Evolutionary conservation across 768 basidiomycete genomes (phyloP), one percentile per base, ranked within the genome.

Genomic region (Suillus variegatus): DNA sequence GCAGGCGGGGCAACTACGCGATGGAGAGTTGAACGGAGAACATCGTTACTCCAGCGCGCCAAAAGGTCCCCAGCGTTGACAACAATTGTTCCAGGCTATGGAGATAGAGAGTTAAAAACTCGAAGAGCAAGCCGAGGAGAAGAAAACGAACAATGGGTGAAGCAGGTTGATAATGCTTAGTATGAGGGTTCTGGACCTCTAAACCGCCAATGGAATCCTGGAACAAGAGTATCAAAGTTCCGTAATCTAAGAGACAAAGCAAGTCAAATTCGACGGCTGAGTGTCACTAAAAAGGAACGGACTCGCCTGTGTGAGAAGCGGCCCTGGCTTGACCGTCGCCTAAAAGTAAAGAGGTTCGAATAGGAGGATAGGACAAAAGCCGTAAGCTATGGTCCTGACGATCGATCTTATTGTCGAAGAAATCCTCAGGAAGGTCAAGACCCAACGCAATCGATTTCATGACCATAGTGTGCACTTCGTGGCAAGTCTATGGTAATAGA

Each of bases 371-470:
- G 9, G 88, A 90, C 32, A 95, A 77, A 38, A 95, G 82, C 35
- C 94, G 83, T 51, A 96, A 77, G 73, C 94, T 95, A 72, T 95
- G 93, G 68, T 82, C 88, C 76, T 93, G 89, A 67, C 91, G 86
- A 70, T 92, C 73, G 44, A 93, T 86, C 76, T 86, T 89, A 57
- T 82, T 74, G 72, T 94, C 91, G 63, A 96, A 95, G 77, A 88
- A 95, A 36, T 72, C 68, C 74, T 93, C 92, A 6, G 87, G 81
- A 32, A 95, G 84, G 40, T 86, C 84, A 44, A 95, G 81, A 4
- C 93, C 94, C 16, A 94, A 76, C 1, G 94, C 94, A 70, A 96
- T 86, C 4, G 93, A 88, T n/a, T 90, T 84, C 92, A 96, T 94
- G 49, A 95, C 86, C 60, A 84, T 72, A 4, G 84, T 80, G 72